Conservation (phyloP, 2,329 filamentous ascomycete genomes). For the Aspergillus quadricinctus region DNA sequence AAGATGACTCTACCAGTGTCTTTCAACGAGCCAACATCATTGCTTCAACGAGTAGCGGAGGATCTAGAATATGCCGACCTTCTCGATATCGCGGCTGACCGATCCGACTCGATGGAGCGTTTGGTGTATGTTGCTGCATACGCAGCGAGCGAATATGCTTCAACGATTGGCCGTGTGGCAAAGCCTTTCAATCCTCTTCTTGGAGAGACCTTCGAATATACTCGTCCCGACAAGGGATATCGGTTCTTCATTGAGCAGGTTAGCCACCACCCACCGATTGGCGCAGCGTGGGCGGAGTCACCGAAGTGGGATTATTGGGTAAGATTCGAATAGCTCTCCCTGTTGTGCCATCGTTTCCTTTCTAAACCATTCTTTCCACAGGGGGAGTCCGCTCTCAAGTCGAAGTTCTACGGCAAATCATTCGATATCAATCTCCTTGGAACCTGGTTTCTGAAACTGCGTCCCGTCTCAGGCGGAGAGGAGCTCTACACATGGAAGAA, state of each 20-base stretch:
- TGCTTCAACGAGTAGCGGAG: slow-evolving; percentile 90
- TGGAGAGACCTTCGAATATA: slow-evolving; percentile 96
- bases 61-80: slow-evolving; percentile 98
- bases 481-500: slow-evolving; percentile 99
- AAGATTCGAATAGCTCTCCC: slow-evolving; percentile 21
- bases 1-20: slow-evolving; percentile 98
- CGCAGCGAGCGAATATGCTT: slow-evolving; percentile 93
- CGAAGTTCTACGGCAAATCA: slow-evolving; percentile 95
- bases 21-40: slow-evolving; percentile 95
- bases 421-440: slow-evolving; percentile 96
- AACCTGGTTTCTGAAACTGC: slow-evolving; percentile 90
- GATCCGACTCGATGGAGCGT: slow-evolving; percentile 81
- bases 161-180: slow-evolving; percentile 91
- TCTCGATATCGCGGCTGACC: slow-evolving; percentile 80
- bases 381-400: slow-evolving; percentile 90
- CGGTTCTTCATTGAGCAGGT: slow-evolving; percentile 99
- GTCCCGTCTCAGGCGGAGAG: slow-evolving; percentile 68
- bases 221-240: slow-evolving; percentile 91
- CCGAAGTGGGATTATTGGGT: slow-evolving; percentile 90
- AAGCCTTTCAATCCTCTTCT: slow-evolving; percentile 97
- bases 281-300: slow-evolving; percentile 87
- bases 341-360: neutral
- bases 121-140: slow-evolving; percentile 94
- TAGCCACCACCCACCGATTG: slow-evolving; percentile 91
- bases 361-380: slow-evolving; percentile 28